Conservation (phyloP, 2,329 filamentous ascomycete species). For the Lecanicillium sp. region DNA sequence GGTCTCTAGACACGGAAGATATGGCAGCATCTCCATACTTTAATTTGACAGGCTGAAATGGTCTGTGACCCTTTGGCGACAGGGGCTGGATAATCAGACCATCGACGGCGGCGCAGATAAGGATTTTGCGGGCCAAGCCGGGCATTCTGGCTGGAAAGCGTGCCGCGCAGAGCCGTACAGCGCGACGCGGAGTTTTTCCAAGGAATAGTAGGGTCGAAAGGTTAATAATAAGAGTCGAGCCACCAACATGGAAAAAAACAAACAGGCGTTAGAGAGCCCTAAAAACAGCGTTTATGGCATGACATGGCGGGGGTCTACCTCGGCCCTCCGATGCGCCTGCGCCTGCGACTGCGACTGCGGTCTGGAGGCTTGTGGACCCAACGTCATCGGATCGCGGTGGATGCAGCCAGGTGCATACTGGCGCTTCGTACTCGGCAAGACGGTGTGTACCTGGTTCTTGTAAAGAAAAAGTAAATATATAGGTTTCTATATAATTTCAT, state of each 20-base stretch:
- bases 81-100: constrained; percentile 75
- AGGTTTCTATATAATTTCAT: too few relatives aligned
- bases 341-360: constrained; percentile 8
- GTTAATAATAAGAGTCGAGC: background rate
- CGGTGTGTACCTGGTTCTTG: too few relatives aligned
- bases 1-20: constrained; percentile 35
- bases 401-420: constrained; percentile 2
- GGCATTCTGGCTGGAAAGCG: constrained; percentile 49
- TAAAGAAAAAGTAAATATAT: too few relatives aligned
- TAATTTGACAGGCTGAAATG: constrained; percentile 55
- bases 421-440: too few relatives aligned
- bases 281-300: constrained; percentile 3
- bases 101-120: constrained; percentile 74
- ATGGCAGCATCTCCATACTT: constrained; percentile 57
- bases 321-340: constrained; percentile 1
- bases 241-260: background rate
- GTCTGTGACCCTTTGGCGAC: constrained; percentile 49
- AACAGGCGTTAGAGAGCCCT: background rate
- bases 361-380: constrained; percentile 8
- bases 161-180: background rate
- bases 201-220: background rate
- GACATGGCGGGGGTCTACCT: constrained; percentile 6
- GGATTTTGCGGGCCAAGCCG: constrained; percentile 67
- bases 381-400: constrained; percentile 6
- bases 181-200: background rate